phyloP scores from a whole-genome alignment of 2,329 filamentous ascomycete genomes.

The Xylaria digitata region DNA sequence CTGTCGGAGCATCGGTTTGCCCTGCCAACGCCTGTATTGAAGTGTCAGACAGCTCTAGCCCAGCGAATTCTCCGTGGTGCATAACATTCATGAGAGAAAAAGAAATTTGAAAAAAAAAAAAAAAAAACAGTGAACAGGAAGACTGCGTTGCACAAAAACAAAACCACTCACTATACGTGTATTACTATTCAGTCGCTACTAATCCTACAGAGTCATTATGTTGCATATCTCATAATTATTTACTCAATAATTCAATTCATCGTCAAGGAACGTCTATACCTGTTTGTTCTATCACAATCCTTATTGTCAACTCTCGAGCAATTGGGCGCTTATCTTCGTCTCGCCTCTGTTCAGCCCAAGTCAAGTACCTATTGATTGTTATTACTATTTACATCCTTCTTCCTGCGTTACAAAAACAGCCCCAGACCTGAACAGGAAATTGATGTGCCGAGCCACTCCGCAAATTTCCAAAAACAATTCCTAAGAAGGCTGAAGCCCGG shows the following conservation, averaged over 20 bases:
- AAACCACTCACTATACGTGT: slow-evolving; percentile 5
- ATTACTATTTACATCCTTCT: slow-evolving; percentile 27
- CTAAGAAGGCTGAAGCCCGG: slow-evolving; percentile 14
- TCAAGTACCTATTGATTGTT: slow-evolving; percentile 15
- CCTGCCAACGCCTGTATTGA: slow-evolving; percentile 32
- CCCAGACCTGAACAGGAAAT: slow-evolving; percentile 34
- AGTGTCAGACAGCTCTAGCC: background rate
- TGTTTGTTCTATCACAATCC: background rate
- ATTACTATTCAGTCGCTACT: background rate
- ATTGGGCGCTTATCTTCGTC: slow-evolving; percentile 16
- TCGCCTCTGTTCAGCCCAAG: slow-evolving; percentile 5
- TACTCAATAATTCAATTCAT: background rate
- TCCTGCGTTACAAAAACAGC: slow-evolving; percentile 12
- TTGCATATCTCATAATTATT: background rate
- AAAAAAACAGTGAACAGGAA: slow-evolving; percentile 16
- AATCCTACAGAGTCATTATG: background rate
- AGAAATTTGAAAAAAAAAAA: slow-evolving; percentile 5
- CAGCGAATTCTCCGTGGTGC: slow-evolving; percentile 17
- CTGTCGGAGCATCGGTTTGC: slow-evolving; percentile 22
- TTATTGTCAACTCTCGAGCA: slow-evolving; percentile 10
- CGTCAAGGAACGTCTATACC: background rate
- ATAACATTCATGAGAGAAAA: slow-evolving; percentile 14
- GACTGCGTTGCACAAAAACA: slow-evolving; percentile 23
- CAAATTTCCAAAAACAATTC: slow-evolving; percentile 32
- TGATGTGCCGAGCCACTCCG: slow-evolving; percentile 29